Evolutionary conservation across 768 basidiomycete genomes (phyloP).

Genomic region (Mycena maculata): DNA sequence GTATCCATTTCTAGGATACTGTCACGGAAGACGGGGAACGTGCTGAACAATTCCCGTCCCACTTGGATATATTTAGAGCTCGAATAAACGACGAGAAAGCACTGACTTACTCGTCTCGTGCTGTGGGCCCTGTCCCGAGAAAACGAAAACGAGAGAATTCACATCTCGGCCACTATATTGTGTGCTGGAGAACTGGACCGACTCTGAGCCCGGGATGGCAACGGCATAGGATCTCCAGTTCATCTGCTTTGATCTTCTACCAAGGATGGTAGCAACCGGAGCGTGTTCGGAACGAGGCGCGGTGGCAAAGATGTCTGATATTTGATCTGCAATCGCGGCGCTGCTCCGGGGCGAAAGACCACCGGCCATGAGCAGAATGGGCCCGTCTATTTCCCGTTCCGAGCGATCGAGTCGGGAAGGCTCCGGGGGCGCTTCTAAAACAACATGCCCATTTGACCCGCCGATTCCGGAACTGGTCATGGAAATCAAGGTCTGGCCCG

Average conservation of each 20-base stretch:
- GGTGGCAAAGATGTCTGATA: background rate
- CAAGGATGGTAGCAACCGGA: constrained; percentile 29
- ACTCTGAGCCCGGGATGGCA: background rate
- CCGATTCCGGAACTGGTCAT: constrained; percentile 59
- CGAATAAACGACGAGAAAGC: background rate
- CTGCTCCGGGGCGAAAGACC: constrained; percentile 52
- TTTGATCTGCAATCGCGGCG: constrained; percentile 26
- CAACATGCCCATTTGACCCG: constrained; percentile 55
- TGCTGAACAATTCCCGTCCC: constrained; percentile 52
- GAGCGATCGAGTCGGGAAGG: background rate
- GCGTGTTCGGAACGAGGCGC: background rate
- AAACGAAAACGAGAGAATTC: constrained; percentile 51
- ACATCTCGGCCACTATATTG: constrained; percentile 38
- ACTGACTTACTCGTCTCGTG: constrained; percentile 49
- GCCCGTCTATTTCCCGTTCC: background rate
- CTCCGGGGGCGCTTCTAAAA: constrained; percentile 50
- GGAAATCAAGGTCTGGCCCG: constrained; percentile 48
- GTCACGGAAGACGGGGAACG: constrained; percentile 50
- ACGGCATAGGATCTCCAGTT: constrained; percentile 48
- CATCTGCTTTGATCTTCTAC: constrained; percentile 47
- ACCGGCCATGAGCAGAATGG: constrained; percentile 47
- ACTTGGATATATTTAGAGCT: constrained; percentile 37
- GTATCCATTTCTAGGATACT: constrained; percentile 53
- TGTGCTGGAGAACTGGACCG: constrained; percentile 42
- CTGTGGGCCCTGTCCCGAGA: constrained; percentile 55